These are phyloP conservation scores for Debaryomyces fabryi DNA, from an alignment of 1,139 yeast species.

Conservation along the genomic window DNA sequence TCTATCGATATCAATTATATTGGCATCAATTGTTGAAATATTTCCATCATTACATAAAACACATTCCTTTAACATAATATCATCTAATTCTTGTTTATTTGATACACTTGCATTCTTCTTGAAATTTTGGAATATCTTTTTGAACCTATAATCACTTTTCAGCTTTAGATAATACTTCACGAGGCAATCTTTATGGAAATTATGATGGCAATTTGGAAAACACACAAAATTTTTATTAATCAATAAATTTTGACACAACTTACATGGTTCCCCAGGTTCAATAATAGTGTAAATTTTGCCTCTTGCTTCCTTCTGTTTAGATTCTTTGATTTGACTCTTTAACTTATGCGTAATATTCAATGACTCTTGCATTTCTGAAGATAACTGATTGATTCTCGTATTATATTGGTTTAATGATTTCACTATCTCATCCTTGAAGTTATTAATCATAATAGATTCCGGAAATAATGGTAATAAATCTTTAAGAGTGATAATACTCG, in stretches of 20 bases:
- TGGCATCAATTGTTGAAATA: slow-evolving; percentile 69
- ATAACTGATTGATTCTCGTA: slow-evolving; percentile 59
- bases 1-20: slow-evolving; percentile 28
- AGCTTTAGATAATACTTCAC: slow-evolving; percentile 56
- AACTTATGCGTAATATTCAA: slow-evolving; percentile 64
- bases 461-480: slow-evolving; percentile 87
- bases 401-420: slow-evolving; percentile 76
- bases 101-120: slow-evolving; percentile 43
- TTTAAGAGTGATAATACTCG: slow-evolving; percentile 59
- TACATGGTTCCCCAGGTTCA: slow-evolving; percentile 86
- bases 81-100: slow-evolving; percentile 54
- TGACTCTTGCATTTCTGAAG: slow-evolving; percentile 78
- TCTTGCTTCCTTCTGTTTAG: slow-evolving; percentile 46
- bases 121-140: slow-evolving; percentile 59
- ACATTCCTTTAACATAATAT: slow-evolving; percentile 67
- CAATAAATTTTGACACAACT: slow-evolving; percentile 65
- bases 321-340: slow-evolving; percentile 56
- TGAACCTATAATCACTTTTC: slow-evolving; percentile 70
- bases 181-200: slow-evolving; percentile 87
- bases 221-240: slow-evolving; percentile 74
- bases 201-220: slow-evolving; percentile 85
- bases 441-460: slow-evolving; percentile 77
- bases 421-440: slow-evolving; percentile 82
- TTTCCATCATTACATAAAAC: slow-evolving; percentile 77
- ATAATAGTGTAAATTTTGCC: slow-evolving; percentile 48